These are phyloP conservation scores for Penicillium expansum DNA, from an alignment of 2,329 filamentous ascomycete species.

Conservation along the genomic window DNA sequence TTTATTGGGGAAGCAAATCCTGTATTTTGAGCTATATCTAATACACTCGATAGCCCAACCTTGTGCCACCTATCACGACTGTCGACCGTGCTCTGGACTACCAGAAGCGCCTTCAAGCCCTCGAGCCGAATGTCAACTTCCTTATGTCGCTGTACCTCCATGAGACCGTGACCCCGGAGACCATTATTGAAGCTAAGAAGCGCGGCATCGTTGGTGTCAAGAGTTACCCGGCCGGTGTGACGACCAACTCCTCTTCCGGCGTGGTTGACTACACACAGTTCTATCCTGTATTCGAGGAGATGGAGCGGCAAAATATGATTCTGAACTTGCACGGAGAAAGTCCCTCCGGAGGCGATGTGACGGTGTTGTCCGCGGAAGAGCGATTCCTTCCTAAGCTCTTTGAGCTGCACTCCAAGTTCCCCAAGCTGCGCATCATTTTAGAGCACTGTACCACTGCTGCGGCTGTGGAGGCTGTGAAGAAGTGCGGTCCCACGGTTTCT, in stretches of 20 bases:
- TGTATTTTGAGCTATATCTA: slow-evolving; percentile 24
- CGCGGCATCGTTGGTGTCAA: slow-evolving; percentile 69
- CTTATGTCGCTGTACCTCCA: slow-evolving; percentile 73
- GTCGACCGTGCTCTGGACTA: slow-evolving; percentile 65
- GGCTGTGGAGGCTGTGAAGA: slow-evolving; percentile 72
- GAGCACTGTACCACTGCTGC: slow-evolving; percentile 88
- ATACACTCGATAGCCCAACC: slow-evolving; percentile 55
- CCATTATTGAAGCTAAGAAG: slow-evolving; percentile 69
- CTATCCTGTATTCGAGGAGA: slow-evolving; percentile 72
- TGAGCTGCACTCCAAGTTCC: slow-evolving; percentile 71
- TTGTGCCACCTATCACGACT: slow-evolving; percentile 62
- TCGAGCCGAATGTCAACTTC: slow-evolving; percentile 63
- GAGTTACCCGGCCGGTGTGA: slow-evolving; percentile 48
- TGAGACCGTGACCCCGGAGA: slow-evolving; percentile 62
- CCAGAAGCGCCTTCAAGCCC: slow-evolving; percentile 57
- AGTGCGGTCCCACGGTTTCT: slow-evolving; percentile 73
- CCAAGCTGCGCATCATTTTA: slow-evolving; percentile 55
- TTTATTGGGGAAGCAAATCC: slow-evolving; percentile 32
- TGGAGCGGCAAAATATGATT: slow-evolving; percentile 80
- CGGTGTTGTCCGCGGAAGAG: slow-evolving; percentile 67
- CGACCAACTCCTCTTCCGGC: slow-evolving; percentile 56
- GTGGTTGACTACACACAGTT: slow-evolving; percentile 46
- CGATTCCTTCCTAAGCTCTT: slow-evolving; percentile 77
- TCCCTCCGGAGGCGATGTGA: slow-evolving; percentile 43
- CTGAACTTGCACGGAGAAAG: slow-evolving; percentile 87